Evolutionary conservation across 306 rosid genomes (phyloP), one percentile per base, ranked within the genome.

Genomic region (Carpinus fangiana): DNA sequence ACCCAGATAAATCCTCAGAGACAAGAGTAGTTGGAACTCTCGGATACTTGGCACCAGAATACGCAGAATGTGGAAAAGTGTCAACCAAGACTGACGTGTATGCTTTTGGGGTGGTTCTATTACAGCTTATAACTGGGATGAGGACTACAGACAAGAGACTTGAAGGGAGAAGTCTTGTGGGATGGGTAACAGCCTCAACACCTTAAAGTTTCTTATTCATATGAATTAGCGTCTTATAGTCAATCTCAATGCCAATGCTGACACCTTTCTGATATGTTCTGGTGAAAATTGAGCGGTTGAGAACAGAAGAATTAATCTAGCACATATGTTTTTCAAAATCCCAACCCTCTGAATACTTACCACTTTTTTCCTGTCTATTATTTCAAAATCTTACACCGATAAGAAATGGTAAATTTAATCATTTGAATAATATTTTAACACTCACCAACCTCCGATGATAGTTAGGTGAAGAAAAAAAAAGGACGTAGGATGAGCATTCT

Each of bases 11-110:
- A 31, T 82, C 92, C 6, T 71, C 86, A 59, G 91, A 85, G 8
- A 90, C 96, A 0, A 87, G 87, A 76, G 91, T 92, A 50, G 91
- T 94, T 36, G 98, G 98, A 78, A 83, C 94, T 13, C 77, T 90
- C 73, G 98, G 98, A 78, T 94, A 94, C 82, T 55, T 94, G 83
- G 97, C 97, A 68, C 98, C 98, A 47, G 98, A 94, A 85, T 94
- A 94, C 84, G 96, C 93, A 26, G 94, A 92, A 86, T 76, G 70
- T 74, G 97, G 98, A n/a, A 90, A 81, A 80, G 94, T 90, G 41
- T 92, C 98, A 60, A 86, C 88, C 47, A 94, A 90, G 87, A 88
- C 86, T 53, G 98, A 94, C 84, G 98, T 92, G 17, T 94, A 92
- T 75, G 90, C 98, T 71, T 90, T 92, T 76, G 98, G 98, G 61